phyloP scores from a whole-genome alignment of 2,329 filamentous ascomycete genomes.

The Blastomyces gilchristii region DNA sequence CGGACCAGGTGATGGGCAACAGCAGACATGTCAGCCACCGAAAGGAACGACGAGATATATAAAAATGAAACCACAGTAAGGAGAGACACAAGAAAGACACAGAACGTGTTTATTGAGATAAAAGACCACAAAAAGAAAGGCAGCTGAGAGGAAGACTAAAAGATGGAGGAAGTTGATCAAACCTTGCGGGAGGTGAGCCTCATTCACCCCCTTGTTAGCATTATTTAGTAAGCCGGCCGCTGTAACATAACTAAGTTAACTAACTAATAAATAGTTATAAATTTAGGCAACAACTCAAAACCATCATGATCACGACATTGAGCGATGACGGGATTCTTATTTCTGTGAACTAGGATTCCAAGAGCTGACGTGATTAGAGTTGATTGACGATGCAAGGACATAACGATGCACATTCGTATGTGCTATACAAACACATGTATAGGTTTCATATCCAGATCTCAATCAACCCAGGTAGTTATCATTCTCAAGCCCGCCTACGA shows the following conservation, averaged over 20 bases:
- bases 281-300: background rate
- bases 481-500: background rate
- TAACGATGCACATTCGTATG: background rate
- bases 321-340: no score
- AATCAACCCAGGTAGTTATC: no score
- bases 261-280: background rate
- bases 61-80: background rate
- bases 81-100: background rate
- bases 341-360: no score
- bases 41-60: background rate
- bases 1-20: constrained; percentile 25
- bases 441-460: no score
- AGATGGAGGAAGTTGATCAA: background rate
- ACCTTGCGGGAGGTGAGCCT: background rate
- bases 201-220: no score
- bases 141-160: no score
- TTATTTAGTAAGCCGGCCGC: background rate
- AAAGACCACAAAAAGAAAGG: background rate
- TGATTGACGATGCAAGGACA: background rate
- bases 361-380: no score
- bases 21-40: constrained; percentile 20
- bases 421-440: no score
- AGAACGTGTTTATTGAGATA: background rate
- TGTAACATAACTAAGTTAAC: no score
- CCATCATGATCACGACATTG: no score